Conservation (phyloP, 164 flowering plant species). For the Sextonia rubra region DNA sequence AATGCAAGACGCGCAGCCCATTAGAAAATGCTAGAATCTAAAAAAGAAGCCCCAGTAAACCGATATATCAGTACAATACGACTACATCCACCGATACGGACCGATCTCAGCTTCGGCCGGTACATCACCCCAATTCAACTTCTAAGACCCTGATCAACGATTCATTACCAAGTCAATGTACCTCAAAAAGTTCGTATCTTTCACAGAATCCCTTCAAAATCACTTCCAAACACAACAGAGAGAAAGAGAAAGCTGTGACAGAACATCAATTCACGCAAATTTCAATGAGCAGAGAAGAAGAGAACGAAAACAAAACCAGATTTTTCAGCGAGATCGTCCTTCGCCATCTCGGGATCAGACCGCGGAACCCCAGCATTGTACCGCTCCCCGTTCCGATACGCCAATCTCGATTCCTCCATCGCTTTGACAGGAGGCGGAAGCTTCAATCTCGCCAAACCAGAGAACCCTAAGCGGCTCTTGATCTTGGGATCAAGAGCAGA, state of each 20-base stretch:
- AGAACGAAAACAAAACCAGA: constrained; percentile 1
- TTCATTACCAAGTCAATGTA: neutral
- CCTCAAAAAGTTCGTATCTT: too few relatives aligned
- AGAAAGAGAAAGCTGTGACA: too few relatives aligned
- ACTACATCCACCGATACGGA: too few relatives aligned
- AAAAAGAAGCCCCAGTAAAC: too few relatives aligned
- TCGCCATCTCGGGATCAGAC: neutral
- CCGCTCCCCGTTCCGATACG: neutral
- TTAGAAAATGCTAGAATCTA: too few relatives aligned
- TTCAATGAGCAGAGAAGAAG: too few relatives aligned
- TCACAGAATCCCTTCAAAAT: neutral
- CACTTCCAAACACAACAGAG: neutral
- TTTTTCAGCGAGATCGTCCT: neutral
- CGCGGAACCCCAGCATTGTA: neutral
- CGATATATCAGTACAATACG: too few relatives aligned
- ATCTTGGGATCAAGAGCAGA: neutral
- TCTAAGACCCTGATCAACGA: neutral
- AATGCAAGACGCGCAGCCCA: too few relatives aligned
- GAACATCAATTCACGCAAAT: too few relatives aligned
- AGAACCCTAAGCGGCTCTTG: neutral
- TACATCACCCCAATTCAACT: neutral
- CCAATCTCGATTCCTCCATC: constrained; percentile 10
- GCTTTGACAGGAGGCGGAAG: constrained; percentile 1
- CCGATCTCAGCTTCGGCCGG: neutral
- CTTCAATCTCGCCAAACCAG: neutral